Evolutionary conservation across 495 filamentous ascomycete species (phyloP).

Genomic region (Lindgomyces ingoldianus): DNA sequence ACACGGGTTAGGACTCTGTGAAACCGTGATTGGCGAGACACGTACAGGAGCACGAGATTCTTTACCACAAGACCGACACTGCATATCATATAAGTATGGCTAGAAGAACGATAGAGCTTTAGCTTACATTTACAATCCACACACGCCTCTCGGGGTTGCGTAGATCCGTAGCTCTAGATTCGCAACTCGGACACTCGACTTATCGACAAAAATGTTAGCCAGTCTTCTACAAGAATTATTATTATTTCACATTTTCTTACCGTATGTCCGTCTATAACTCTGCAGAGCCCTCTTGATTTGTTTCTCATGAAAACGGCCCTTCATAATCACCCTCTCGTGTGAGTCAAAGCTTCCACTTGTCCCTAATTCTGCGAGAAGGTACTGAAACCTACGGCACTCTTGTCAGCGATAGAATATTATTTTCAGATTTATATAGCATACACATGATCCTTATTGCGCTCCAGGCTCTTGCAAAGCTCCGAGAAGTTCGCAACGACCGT

Average conservation of each 20-base stretch:
- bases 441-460: background rate
- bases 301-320: background rate
- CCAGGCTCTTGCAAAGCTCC: background rate
- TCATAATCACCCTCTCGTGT: background rate
- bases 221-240: background rate
- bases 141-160: background rate
- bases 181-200: background rate
- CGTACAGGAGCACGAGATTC: background rate
- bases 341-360: background rate
- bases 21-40: background rate
- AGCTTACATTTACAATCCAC: background rate
- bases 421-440: too few relatives aligned
- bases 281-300: background rate
- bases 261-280: background rate
- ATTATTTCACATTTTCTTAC: background rate
- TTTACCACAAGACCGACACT: background rate
- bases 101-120: background rate
- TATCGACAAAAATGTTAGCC: background rate
- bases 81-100: background rate
- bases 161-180: background rate
- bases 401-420: too few relatives aligned
- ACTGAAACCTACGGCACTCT: background rate
- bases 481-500: background rate
- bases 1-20: background rate
- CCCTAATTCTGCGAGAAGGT: background rate